These are phyloP conservation scores for Lentinus brumalis DNA, from an alignment of 768 basidiomycete species.

Conservation along the genomic window DNA sequence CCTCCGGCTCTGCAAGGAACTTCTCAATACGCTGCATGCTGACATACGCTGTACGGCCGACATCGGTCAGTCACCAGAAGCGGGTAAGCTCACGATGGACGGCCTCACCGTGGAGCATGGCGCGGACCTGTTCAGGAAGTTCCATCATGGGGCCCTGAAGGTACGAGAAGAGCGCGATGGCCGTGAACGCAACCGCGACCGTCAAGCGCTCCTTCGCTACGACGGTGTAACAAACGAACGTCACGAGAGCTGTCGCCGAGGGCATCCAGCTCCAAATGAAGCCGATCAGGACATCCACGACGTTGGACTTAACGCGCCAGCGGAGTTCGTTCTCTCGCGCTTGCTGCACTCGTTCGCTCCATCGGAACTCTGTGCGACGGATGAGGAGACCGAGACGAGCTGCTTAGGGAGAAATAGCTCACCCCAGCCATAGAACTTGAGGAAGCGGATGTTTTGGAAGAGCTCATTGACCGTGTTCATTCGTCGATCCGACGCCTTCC, in stretches of 20 bases:
- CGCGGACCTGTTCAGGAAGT: conserved; percentile 64
- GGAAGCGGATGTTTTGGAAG: conserved; percentile 70
- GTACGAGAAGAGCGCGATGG: conserved; percentile 74
- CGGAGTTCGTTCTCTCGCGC: conserved; percentile 64
- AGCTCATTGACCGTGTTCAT: conserved; percentile 78
- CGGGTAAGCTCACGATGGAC: not conserved
- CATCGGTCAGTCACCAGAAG: conserved; percentile 11
- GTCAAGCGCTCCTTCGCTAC: conserved; percentile 67
- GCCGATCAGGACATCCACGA: conserved; percentile 59
- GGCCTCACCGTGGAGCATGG: conserved; percentile 57
- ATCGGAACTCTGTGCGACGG: conserved; percentile 24
- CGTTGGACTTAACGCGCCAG: conserved; percentile 68
- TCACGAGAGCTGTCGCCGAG: conserved; percentile 62
- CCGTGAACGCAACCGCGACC: conserved; percentile 80
- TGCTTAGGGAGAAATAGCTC: conserved; percentile 14
- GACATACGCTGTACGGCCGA: conserved; percentile 54
- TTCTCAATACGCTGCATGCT: conserved; percentile 81
- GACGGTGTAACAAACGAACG: conserved; percentile 69
- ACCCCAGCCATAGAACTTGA: conserved; percentile 83
- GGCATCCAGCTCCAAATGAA: conserved; percentile 82
- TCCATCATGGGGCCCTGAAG: conserved; percentile 68
- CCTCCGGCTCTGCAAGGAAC: conserved; percentile 74
- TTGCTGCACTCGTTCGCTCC: conserved; percentile 31
- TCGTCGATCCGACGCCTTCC: conserved; percentile 65
- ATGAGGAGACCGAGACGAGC: not conserved